A percentile compares a stretch with the other conserved stretches of the same genome.
phyloP scores from a whole-genome alignment of 1,139 yeast species.

The Debaryomyces sp. region DNA sequence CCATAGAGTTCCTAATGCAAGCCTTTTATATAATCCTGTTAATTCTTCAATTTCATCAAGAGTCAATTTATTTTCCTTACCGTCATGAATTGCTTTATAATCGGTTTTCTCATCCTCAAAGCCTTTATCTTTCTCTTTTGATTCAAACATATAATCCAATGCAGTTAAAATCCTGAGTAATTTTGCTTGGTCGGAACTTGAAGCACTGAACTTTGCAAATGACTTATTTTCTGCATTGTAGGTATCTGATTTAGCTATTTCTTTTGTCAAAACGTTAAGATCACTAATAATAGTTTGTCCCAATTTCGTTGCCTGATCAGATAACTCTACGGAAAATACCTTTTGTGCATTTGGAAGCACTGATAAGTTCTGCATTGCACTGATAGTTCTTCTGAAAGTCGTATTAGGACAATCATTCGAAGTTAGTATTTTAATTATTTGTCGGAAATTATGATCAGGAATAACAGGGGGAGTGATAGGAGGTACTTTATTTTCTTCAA shows the following conservation, averaged over 20 bases:
- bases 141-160: slow-evolving; percentile 76
- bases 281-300: slow-evolving; percentile 63
- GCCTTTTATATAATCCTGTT: slow-evolving; percentile 62
- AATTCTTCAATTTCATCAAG: slow-evolving; percentile 48
- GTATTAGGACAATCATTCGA: slow-evolving; percentile 86
- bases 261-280: slow-evolving; percentile 51
- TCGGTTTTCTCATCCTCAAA: slow-evolving; percentile 12
- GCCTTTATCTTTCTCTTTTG: slow-evolving; percentile 27
- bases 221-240: slow-evolving; percentile 54
- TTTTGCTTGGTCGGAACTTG: slow-evolving; percentile 88
- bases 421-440: slow-evolving; percentile 69
- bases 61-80: slow-evolving; percentile 8
- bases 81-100: slow-evolving; percentile 9
- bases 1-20: slow-evolving; percentile 84
- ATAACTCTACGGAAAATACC: slow-evolving; percentile 69
- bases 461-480: slow-evolving; percentile 62
- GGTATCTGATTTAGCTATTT: slow-evolving; percentile 43
- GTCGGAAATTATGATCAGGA: slow-evolving; percentile 63
- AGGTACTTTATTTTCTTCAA: slow-evolving; percentile 21
- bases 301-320: slow-evolving; percentile 63
- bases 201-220: slow-evolving; percentile 71
- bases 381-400: slow-evolving; percentile 82
- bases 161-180: slow-evolving; percentile 84
- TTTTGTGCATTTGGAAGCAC: slow-evolving; percentile 62
- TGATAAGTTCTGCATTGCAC: slow-evolving; percentile 80